Percentiles rank a stretch among this genome's conserved stretches.
phyloP scores from a whole-genome alignment of 108 stramenopile genomes.

The Nitzschia sp. region DNA sequence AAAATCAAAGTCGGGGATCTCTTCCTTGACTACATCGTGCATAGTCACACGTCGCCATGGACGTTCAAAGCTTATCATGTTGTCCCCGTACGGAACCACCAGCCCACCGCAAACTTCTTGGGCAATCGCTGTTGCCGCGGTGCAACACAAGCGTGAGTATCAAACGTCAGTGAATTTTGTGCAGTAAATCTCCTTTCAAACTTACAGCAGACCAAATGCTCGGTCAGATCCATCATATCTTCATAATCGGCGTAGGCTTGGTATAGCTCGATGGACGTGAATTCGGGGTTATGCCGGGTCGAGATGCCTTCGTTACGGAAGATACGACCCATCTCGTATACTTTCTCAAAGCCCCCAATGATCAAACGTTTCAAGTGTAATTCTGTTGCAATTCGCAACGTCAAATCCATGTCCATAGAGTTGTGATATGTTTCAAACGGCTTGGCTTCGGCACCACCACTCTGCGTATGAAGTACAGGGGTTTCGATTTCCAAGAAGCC shows the following conservation, averaged over 20 bases:
- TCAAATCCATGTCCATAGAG: conserved; percentile 90
- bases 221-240: conserved; percentile 97
- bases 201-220: conserved; percentile 84
- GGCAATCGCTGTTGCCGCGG: conserved; percentile 70
- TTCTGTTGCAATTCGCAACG: conserved; percentile 98
- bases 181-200: neutral
- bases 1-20: conserved; percentile 90
- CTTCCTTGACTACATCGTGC: conserved; percentile 94
- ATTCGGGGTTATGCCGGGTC: conserved; percentile 99
- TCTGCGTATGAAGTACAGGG: conserved; percentile 90
- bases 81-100: conserved; percentile 81
- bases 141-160: no score
- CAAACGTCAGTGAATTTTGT: neutral
- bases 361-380: conserved; percentile 96
- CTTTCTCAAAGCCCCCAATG: conserved; percentile 95
- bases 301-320: conserved; percentile 99
- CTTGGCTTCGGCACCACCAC: conserved; percentile 98
- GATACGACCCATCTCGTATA: conserved; percentile 98
- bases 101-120: conserved; percentile 73
- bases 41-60: conserved; percentile 97
- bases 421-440: conserved; percentile 99
- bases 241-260: conserved; percentile 97
- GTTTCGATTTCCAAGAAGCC: conserved; percentile 99
- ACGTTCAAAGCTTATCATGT: conserved; percentile 80
- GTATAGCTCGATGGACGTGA: conserved; percentile 98